Percentiles rank a stretch among this genome's conserved stretches.
Evolutionary conservation across 1,284 basidiomycete species (phyloP).

Genomic region (Ceratobasidium sp.): DNA sequence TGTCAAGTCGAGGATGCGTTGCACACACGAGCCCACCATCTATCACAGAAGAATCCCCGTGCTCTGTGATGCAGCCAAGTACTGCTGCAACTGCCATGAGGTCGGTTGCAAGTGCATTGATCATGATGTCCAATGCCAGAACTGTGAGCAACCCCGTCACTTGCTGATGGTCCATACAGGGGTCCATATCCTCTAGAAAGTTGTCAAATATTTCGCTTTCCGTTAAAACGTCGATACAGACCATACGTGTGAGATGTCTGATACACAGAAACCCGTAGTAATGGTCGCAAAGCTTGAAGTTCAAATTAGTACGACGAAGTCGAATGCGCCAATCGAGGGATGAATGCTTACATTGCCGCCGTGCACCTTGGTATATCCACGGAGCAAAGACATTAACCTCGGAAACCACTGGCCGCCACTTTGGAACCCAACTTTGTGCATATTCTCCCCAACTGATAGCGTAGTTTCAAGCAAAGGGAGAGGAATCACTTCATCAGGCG

Average conservation of each 20-base stretch:
- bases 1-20: too few relatives aligned
- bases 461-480: not conserved
- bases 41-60: too few relatives aligned
- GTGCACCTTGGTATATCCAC: not conserved
- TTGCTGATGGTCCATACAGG: too few relatives aligned
- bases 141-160: too few relatives aligned
- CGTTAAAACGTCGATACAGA: not conserved
- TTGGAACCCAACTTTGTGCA: not conserved
- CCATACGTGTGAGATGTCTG: not conserved
- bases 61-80: too few relatives aligned
- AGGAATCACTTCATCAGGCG: not conserved
- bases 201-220: not conserved
- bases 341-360: not conserved
- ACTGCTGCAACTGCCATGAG: too few relatives aligned
- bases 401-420: not conserved
- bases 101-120: too few relatives aligned
- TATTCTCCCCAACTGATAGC: not conserved
- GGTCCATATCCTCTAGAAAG: not conserved
- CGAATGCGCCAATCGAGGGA: not conserved
- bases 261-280: slow-evolving; percentile 11
- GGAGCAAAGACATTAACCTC: not conserved
- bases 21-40: too few relatives aligned
- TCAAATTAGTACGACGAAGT: not conserved
- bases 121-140: too few relatives aligned
- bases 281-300: not conserved